Conservation (phyloP, 2,329 filamentous ascomycete species). For the Parastagonospora avenae region DNA sequence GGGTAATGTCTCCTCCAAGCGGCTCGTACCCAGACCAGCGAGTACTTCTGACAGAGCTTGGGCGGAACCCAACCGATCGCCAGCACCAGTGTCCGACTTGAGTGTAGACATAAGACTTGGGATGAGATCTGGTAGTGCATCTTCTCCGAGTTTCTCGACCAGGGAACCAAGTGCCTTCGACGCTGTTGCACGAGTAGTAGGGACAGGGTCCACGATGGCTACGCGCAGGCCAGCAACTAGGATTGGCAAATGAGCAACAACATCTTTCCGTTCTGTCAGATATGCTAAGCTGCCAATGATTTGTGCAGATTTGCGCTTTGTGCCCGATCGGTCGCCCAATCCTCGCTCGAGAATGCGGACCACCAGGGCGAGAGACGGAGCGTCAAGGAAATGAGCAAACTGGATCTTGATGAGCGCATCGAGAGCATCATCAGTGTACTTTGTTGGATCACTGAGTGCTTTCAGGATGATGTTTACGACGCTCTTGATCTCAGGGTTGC, state of each 20-base stretch:
- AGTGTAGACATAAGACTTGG: slow-evolving; percentile 97
- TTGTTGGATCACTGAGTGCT: slow-evolving; percentile 95
- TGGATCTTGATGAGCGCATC: slow-evolving; percentile 97
- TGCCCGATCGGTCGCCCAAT: slow-evolving; percentile 85
- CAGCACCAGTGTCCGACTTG: slow-evolving; percentile 95
- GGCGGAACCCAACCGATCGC: slow-evolving; percentile 92
- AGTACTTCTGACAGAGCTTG: slow-evolving; percentile 96
- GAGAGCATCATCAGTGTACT: slow-evolving; percentile 92
- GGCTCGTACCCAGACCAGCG: slow-evolving; percentile 87
- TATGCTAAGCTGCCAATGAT: slow-evolving; percentile 98
- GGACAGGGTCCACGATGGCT: slow-evolving; percentile 93
- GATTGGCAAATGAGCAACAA: slow-evolving; percentile 87
- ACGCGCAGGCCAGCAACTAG: slow-evolving; percentile 87
- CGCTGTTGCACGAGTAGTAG: slow-evolving; percentile 92
- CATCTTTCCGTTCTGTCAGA: slow-evolving; percentile 93
- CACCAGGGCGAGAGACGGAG: slow-evolving; percentile 90
- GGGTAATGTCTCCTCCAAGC: slow-evolving; percentile 92
- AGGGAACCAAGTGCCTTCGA: slow-evolving; percentile 94
- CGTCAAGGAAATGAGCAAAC: slow-evolving; percentile 97
- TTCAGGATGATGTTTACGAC: slow-evolving; percentile 91
- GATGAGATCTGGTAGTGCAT: slow-evolving; percentile 94
- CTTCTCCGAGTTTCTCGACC: slow-evolving; percentile 97
- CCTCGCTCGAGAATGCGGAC: slow-evolving; percentile 95
- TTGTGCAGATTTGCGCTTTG: slow-evolving; percentile 94
- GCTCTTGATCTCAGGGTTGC: slow-evolving; percentile 94